These are phyloP conservation scores for Austroboletus festivus DNA, from an alignment of 768 basidiomycete genomes.

Conservation along the genomic window DNA sequence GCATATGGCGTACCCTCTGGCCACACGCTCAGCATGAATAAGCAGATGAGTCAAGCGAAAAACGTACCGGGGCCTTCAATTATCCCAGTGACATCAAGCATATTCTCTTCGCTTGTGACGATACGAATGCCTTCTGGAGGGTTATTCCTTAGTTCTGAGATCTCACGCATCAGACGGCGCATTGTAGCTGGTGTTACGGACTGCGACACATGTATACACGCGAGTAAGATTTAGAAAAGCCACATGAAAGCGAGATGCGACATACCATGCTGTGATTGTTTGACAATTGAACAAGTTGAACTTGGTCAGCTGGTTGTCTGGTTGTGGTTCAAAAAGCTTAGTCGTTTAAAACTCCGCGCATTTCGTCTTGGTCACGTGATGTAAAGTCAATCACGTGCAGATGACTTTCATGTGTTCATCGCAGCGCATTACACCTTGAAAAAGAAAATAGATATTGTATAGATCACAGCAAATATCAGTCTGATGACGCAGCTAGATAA, in stretches of 20 bases:
- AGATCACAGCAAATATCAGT: conserved; percentile 28
- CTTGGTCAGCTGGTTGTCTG: conserved; percentile 6
- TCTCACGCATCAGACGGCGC: conserved; percentile 86
- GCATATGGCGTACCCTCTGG: conserved; percentile 66
- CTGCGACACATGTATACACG: conserved; percentile 19
- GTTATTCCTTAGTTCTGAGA: conserved; percentile 71
- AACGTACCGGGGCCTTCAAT: conserved; percentile 86
- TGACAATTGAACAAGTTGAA: conserved; percentile 5
- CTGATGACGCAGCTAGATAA: conserved; percentile 52
- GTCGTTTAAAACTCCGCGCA: conserved; percentile 27
- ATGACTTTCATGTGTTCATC: too few species aligned
- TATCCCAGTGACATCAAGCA: conserved; percentile 82
- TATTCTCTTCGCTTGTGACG: conserved; percentile 81
- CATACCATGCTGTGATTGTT: conserved; percentile 23
- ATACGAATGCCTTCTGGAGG: conserved; percentile 94
- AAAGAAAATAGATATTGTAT: conserved; percentile 1
- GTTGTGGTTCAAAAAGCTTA: conserved; percentile 22
- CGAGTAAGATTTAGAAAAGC: not conserved
- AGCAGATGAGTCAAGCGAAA: not conserved
- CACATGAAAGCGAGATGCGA: not conserved
- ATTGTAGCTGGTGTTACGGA: conserved; percentile 54
- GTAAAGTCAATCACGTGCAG: conserved; percentile 25
- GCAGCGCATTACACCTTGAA: too few species aligned
- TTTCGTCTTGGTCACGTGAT: conserved; percentile 23
- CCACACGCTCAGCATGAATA: conserved; percentile 10